Evolutionary conservation across 2,329 filamentous ascomycete genomes (phyloP).

Genomic region (Epichloe hybrida): DNA sequence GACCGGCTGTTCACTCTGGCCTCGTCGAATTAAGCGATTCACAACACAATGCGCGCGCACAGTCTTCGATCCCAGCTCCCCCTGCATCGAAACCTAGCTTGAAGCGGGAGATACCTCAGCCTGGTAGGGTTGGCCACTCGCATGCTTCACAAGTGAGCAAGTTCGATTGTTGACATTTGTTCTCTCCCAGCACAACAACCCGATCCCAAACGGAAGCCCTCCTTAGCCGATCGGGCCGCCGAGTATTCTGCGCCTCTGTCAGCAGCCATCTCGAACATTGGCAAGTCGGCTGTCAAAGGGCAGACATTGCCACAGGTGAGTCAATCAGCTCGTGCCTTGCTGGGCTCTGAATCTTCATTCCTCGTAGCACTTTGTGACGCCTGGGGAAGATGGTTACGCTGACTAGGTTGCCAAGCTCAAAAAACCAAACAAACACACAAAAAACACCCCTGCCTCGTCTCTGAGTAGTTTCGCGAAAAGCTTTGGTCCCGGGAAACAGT

Average conservation of each 20-base stretch:
- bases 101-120: conserved; percentile 38
- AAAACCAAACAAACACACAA: conserved; percentile 26
- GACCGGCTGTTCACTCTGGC: conserved; percentile 13
- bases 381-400: background rate
- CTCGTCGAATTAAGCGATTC: conserved; percentile 45
- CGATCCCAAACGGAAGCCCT: conserved; percentile 46
- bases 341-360: background rate
- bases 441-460: conserved; percentile 12
- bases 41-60: conserved; percentile 43
- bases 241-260: conserved; percentile 30
- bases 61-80: conserved; percentile 28
- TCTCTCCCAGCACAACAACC: conserved; percentile 33
- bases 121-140: conserved; percentile 19
- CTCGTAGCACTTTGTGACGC: background rate
- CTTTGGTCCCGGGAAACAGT: conserved; percentile 39
- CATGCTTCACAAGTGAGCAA: background rate
- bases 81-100: conserved; percentile 23
- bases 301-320: conserved; percentile 25
- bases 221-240: conserved; percentile 38
- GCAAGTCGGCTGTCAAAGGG: conserved; percentile 28
- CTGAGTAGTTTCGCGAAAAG: conserved; percentile 42
- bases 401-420: conserved; percentile 17
- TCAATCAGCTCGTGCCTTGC: background rate
- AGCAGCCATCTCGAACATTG: conserved; percentile 20
- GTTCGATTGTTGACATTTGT: conserved; percentile 8